Evolutionary conservation across 192 early-diverging fungal genomes (phyloP), one percentile per base, ranked within the genome.

Genomic region (Podila verticillata): DNA sequence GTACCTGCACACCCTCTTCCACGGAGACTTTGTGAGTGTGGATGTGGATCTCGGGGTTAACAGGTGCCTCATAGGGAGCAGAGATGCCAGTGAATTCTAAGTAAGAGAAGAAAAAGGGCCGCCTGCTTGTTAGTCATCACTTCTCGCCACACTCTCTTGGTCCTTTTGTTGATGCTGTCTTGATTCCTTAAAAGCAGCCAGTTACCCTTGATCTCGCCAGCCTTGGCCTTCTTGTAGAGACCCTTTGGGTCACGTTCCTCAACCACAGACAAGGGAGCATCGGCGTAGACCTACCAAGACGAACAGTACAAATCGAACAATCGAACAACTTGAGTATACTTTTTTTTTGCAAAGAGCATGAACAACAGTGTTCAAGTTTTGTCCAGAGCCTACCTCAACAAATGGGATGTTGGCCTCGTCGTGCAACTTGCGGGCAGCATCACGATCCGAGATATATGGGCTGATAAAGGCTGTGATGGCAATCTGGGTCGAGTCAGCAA

Each of bases 161-260:
- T 44, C 39, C 15, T 44, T 7, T 15, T 17, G 3, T 15, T 17
- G 3, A 17, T 17, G 39, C 17, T 3, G 39, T 44, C 39, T 44
- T 44, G 39, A 44, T 44, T 44, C 39, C 39, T 1, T n/a, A 54
- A 32, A 49, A 47, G 2, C 20, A 24, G 51, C 39, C 39, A 3
- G 39, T 44, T 78, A 87, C 86, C 86, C 81, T 96, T 96, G 82
- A 98, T 96, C 83, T 96, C 92, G 19, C 96, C 96, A 57, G 92
- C 91, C 68, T 93, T 92, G 15, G 96, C 96, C 86, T 96, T 98
- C 87, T 96, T 96, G 89, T 98, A 98, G 32, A 98, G 85, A 5
- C 96, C 96, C 88, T 98, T 98, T 34, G 96, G 96, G 82, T 98
- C 96, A 34, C 96, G 91, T 73, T 93, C 80, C 83, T 98, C 95